Base-by-base conservation (phyloP, 192 early-diverging fungal species). In the Gamsiella multidivaricata region DNA sequence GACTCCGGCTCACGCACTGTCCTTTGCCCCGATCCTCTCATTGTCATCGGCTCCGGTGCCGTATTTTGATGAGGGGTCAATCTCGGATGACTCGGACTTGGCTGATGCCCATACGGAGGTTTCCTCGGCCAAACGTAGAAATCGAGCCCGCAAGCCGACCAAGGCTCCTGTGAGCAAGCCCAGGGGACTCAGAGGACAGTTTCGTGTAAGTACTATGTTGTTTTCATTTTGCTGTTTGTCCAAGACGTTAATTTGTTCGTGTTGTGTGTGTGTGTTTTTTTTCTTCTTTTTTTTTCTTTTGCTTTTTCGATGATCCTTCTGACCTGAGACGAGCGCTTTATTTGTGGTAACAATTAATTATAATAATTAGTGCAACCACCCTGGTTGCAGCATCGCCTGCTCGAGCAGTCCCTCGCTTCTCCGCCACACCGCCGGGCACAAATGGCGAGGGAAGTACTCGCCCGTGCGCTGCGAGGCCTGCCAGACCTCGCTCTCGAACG, bases 401-500 rank as follows among this genome's bases (percentile, higher is more conserved):
- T 78, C 74, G 5, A 78, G 74, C 17, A 1, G 36, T 3, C 74
- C 74, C 1, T 78, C 74, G 0, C 25, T 78, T 14, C 3, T 14
- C 1, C 73, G 73, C 4, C 73, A 78, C 15, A 3, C 5, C 0
- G 52, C 46, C 0, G 45, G 33, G 2, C 73, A 76, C 46, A 61
- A 61, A 28, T 67, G 73, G 73, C 20, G 52, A 17, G 73, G 73
- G 3, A 26, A 12, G 3, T 76, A 67, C 23, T 26, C 64, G 0
- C 73, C 73, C 1, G 59, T 76, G 2, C 64, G 65, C 0, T 76
- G 73, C 20, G 73, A 61, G 45, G 58, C 56, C 14, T 76, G 73
- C 54, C 42, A 43, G 12, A 67, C 29, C 17, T 36, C 58, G 1
- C 53, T 78, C 6, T 78, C 74, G 53, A 78, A 78, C 32, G 74